A percentile compares a stretch with the other conserved stretches of the same genome.
Conservation (phyloP, 108 stramenopile genomes). For the Skeletonema menzelii region DNA sequence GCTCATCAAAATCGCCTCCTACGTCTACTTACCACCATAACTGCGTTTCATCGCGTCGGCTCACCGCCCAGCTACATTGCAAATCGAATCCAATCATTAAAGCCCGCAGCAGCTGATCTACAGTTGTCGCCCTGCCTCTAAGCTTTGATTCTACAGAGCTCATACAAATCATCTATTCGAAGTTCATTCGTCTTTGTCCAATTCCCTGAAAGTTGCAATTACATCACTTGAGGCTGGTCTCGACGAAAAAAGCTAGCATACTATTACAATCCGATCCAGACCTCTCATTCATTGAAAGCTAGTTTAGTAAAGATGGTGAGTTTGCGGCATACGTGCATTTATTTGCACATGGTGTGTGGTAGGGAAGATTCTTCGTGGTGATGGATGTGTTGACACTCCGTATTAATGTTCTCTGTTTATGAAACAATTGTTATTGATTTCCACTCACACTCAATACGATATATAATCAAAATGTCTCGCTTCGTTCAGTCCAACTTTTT, state of each 20-base stretch:
- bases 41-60: not conserved
- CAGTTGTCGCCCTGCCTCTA: not conserved
- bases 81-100: not conserved
- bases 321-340: not conserved
- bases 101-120: not conserved
- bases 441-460: not conserved
- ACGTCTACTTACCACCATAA: no score
- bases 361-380: not conserved
- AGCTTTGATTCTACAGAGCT: not conserved
- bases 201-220: not conserved
- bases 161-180: not conserved
- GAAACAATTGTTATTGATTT: not conserved
- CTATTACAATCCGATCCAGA: not conserved
- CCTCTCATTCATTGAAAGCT: not conserved
- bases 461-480: not conserved
- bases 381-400: not conserved
- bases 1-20: not conserved
- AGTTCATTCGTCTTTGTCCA: not conserved
- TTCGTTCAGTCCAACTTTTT: conserved; percentile 72
- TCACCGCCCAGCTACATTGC: not conserved
- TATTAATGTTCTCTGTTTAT: not conserved
- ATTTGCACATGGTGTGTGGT: not conserved
- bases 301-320: conserved; percentile 1
- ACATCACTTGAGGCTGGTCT: conserved; percentile 5
- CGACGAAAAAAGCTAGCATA: conserved; percentile 4